phyloP scores from a whole-genome alignment of 179 eudicot species.

The Camellia oleifera region DNA sequence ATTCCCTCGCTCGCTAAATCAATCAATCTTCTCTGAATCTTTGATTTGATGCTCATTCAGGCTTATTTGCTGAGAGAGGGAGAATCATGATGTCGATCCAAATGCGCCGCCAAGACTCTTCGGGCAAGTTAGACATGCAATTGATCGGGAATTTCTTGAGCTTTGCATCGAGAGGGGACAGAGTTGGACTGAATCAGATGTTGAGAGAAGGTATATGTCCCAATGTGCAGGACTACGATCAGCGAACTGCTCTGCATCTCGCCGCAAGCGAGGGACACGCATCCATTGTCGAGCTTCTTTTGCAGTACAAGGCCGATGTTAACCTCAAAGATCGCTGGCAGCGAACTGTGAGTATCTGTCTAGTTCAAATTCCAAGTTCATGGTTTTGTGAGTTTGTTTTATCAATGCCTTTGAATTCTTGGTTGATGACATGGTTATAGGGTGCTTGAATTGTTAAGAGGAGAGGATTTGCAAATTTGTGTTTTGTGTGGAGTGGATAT shows the following conservation, averaged over 20 bases:
- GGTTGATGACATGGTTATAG: too few relatives aligned
- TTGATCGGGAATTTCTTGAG: slow-evolving; percentile 41
- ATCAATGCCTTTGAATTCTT: too few relatives aligned
- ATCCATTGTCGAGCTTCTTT: slow-evolving; percentile 43
- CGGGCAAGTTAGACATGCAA: slow-evolving; percentile 35
- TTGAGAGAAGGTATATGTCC: slow-evolving; percentile 35
- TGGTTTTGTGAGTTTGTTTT: too few relatives aligned
- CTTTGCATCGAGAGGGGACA: slow-evolving; percentile 44
- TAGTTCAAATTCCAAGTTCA: background rate
- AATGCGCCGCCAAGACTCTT: background rate
- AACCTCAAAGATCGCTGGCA: slow-evolving; percentile 44
- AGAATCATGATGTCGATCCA: slow-evolving; percentile 8
- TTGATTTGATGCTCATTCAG: too few relatives aligned
- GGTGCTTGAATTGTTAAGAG: too few relatives aligned
- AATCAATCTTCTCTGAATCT: too few relatives aligned
- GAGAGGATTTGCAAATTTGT: too few relatives aligned
- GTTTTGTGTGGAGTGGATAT: too few relatives aligned
- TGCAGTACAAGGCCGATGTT: slow-evolving; percentile 38
- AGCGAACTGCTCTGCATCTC: slow-evolving; percentile 42
- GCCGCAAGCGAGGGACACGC: slow-evolving; percentile 55
- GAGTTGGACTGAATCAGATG: slow-evolving; percentile 44
- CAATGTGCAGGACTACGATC: slow-evolving; percentile 47
- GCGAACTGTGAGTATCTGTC: slow-evolving; percentile 28
- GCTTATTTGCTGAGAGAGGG: background rate
- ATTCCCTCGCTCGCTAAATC: too few relatives aligned